Evolutionary conservation across 805 yeast species (phyloP).

Genomic region (Candida broadrunensis): DNA sequence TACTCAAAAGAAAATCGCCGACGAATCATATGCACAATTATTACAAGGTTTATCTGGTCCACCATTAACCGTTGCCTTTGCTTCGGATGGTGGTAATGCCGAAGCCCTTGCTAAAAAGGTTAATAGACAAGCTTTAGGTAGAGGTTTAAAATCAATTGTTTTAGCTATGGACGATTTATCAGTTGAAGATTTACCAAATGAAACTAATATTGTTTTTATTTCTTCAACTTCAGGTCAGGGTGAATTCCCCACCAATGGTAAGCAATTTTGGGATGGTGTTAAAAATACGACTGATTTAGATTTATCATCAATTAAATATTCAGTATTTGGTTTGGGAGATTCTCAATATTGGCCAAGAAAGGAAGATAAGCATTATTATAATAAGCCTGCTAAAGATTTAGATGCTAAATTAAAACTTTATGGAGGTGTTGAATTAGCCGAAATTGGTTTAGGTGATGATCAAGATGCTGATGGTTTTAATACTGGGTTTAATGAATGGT

Average conservation of each 20-base stretch:
- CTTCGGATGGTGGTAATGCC: conserved; percentile 92
- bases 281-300: conserved; percentile 64
- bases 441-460: conserved; percentile 90
- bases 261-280: conserved; percentile 69
- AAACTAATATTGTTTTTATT: conserved; percentile 65
- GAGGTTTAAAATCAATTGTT: conserved; percentile 69
- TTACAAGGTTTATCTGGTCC: conserved; percentile 91
- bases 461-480: conserved; percentile 95
- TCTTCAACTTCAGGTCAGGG: conserved; percentile 85
- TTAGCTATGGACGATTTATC: conserved; percentile 70
- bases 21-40: conserved; percentile 70
- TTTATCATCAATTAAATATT: conserved; percentile 51
- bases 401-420: conserved; percentile 59
- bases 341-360: conserved; percentile 95
- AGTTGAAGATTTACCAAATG: conserved; percentile 69
- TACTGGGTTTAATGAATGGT: conserved; percentile 91
- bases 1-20: conserved; percentile 65
- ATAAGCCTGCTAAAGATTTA: conserved; percentile 83
- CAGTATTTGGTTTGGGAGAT: conserved; percentile 79
- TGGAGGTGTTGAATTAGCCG: conserved; percentile 72
- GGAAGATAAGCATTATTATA: conserved; percentile 90
- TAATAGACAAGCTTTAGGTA: conserved; percentile 71
- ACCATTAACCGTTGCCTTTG: conserved; percentile 80
- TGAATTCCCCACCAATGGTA: conserved; percentile 82
- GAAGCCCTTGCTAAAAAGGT: conserved; percentile 76